A percentile compares a stretch with the other conserved stretches of the same genome.
These are phyloP conservation scores for Daedaleopsis sinensis DNA, from an alignment of 768 basidiomycete genomes.

Conservation along the genomic window DNA sequence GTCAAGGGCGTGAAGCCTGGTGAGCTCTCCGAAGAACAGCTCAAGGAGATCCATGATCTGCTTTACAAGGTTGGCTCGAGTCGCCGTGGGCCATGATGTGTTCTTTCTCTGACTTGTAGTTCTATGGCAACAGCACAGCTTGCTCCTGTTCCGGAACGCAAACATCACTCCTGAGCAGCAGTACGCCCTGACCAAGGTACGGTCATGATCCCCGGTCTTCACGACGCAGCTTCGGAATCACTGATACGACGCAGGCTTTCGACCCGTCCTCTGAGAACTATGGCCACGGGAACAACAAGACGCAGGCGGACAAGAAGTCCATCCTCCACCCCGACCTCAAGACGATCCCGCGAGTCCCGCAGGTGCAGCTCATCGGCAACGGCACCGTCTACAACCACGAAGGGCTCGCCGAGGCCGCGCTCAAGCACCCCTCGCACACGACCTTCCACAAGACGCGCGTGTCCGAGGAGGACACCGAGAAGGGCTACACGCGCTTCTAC, in stretches of 20 bases:
- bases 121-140: constrained; percentile 64
- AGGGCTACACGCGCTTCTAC: constrained; percentile 84
- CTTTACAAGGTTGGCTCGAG: constrained; percentile 66
- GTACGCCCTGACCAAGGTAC: constrained; percentile 82
- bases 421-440: constrained; percentile 86
- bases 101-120: too few species aligned
- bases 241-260: constrained; percentile 60
- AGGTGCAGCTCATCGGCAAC: constrained; percentile 93
- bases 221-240: background rate
- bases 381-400: constrained; percentile 81
- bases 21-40: constrained; percentile 57
- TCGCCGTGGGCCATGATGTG: too few species aligned
- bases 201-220: constrained; percentile 15
- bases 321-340: constrained; percentile 90
- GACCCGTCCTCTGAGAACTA: constrained; percentile 68
- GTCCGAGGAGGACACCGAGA: constrained; percentile 70
- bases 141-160: constrained; percentile 73
- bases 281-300: constrained; percentile 91
- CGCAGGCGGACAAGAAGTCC: constrained; percentile 69
- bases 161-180: constrained; percentile 80
- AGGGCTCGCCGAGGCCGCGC: constrained; percentile 72
- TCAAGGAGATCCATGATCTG: constrained; percentile 67
- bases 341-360: constrained; percentile 85
- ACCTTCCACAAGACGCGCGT: constrained; percentile 86
- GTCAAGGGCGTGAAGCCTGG: constrained; percentile 77